phyloP scores from a whole-genome alignment of 106 monocot species.

The Dendrobium nobile region DNA sequence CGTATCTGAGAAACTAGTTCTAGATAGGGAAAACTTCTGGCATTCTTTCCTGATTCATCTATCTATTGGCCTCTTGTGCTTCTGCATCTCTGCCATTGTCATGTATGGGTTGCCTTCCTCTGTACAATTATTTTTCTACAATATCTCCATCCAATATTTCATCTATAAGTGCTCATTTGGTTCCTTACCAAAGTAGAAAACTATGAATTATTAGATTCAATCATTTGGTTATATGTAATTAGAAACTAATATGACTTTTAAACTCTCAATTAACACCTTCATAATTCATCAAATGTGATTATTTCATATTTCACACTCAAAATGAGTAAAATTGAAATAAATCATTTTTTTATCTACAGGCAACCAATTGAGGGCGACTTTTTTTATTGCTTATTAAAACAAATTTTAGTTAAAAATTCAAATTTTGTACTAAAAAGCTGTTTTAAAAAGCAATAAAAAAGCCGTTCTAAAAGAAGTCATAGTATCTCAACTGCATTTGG shows the following conservation, averaged over 20 bases:
- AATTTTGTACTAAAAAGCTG: too few species aligned
- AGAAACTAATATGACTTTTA: too few species aligned
- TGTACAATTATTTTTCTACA: not conserved
- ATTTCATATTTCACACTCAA: too few species aligned
- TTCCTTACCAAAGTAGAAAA: not conserved
- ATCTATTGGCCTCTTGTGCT: constrained; percentile 48
- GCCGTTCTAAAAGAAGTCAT: not conserved
- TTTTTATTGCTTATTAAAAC: not conserved
- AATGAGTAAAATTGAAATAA: too few species aligned
- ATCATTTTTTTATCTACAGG: too few species aligned
- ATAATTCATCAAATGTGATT: too few species aligned
- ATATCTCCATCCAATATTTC: too few species aligned
- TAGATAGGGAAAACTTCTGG: constrained; percentile 72
- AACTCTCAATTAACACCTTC: too few species aligned
- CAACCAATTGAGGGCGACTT: not conserved
- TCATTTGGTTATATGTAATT: too few species aligned
- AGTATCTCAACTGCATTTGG: not conserved
- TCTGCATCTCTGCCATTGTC: constrained; percentile 42
- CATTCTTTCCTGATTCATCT: constrained; percentile 62
- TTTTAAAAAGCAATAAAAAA: not conserved
- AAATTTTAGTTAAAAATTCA: too few species aligned
- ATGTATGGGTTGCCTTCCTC: constrained; percentile 44
- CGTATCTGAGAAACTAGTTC: constrained; percentile 61
- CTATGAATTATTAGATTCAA: too few species aligned
- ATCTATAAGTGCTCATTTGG: not conserved